These are phyloP conservation scores for Gyrodon lividus DNA, from an alignment of 768 basidiomycete species.

Conservation along the genomic window DNA sequence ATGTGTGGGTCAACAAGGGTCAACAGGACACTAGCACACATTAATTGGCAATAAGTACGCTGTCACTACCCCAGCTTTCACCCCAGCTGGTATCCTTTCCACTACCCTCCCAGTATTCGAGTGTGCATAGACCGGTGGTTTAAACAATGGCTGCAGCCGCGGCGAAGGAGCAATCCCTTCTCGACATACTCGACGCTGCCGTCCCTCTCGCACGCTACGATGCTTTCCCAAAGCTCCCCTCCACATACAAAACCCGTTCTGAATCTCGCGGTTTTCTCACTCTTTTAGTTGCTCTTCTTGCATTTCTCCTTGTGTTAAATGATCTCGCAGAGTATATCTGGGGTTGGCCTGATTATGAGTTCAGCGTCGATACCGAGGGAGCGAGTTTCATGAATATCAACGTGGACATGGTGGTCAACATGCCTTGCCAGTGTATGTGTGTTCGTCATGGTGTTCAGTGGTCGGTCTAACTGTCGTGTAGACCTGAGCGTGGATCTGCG, in stretches of 20 bases:
- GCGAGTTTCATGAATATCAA: slow-evolving; percentile 76
- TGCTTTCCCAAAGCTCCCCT: slow-evolving; percentile 83
- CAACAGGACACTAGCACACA: too few species aligned
- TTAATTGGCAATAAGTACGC: too few species aligned
- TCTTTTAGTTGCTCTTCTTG: slow-evolving; percentile 61
- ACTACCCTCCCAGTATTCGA: neutral
- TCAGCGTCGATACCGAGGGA: slow-evolving; percentile 73
- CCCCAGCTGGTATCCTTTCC: neutral
- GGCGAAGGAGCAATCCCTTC: slow-evolving; percentile 34
- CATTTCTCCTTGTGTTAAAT: slow-evolving; percentile 77
- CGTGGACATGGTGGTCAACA: slow-evolving; percentile 89
- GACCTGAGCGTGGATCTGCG: slow-evolving; percentile 86
- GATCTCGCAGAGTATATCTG: slow-evolving; percentile 90
- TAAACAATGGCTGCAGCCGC: slow-evolving; percentile 12
- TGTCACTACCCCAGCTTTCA: too few species aligned
- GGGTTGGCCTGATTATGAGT: slow-evolving; percentile 91
- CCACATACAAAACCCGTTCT: slow-evolving; percentile 77
- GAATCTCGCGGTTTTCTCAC: slow-evolving; percentile 82
- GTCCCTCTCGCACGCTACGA: slow-evolving; percentile 74
- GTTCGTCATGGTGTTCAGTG: neutral
- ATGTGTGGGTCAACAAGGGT: too few species aligned
- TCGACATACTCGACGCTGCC: slow-evolving; percentile 62
- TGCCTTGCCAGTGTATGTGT: slow-evolving; percentile 86
- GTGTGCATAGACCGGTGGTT: neutral
- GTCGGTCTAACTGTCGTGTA: slow-evolving; percentile 30